These are phyloP conservation scores for Tuber umbilicatum DNA, from an alignment of 495 filamentous ascomycete genomes.

Conservation along the genomic window DNA sequence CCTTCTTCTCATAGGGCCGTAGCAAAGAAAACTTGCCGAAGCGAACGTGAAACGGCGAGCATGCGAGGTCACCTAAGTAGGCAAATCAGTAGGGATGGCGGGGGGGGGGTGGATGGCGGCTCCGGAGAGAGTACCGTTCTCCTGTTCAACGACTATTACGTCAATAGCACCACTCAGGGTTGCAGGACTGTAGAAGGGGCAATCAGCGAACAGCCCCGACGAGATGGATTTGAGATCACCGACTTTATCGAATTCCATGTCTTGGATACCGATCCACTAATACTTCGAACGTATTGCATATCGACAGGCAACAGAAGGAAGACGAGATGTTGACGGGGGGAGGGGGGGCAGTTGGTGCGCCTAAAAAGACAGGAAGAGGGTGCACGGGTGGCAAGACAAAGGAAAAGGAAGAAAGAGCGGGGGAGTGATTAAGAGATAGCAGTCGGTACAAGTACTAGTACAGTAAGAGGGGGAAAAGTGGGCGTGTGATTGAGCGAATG, in stretches of 20 bases:
- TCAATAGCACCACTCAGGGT: constrained; percentile 97
- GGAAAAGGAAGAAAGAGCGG: background rate
- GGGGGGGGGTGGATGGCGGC: background rate
- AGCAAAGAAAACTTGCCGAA: constrained; percentile 97
- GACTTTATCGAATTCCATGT: constrained; percentile 98
- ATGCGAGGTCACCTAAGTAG: constrained; percentile 51
- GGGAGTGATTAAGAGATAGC: background rate
- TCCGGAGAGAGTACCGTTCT: constrained; percentile 60
- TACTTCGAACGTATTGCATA: constrained; percentile 98
- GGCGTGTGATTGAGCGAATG: constrained; percentile 2
- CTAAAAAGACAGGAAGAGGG: background rate
- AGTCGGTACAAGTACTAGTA: background rate
- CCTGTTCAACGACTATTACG: constrained; percentile 96
- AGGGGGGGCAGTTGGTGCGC: constrained; percentile 4
- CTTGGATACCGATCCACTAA: constrained; percentile 92
- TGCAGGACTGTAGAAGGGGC: constrained; percentile 52
- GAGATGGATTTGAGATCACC: constrained; percentile 3
- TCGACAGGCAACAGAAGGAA: background rate
- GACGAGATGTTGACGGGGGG: background rate
- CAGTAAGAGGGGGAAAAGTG: background rate
- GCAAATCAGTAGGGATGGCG: constrained; percentile 13
- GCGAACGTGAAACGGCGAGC: constrained; percentile 96
- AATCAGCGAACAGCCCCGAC: constrained; percentile 17
- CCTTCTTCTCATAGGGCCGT: constrained; percentile 97
- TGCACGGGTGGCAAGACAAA: constrained; percentile 8